Base-by-base conservation (phyloP, 2,329 filamentous ascomycete genomes). In the Zarea fungicola region DNA sequence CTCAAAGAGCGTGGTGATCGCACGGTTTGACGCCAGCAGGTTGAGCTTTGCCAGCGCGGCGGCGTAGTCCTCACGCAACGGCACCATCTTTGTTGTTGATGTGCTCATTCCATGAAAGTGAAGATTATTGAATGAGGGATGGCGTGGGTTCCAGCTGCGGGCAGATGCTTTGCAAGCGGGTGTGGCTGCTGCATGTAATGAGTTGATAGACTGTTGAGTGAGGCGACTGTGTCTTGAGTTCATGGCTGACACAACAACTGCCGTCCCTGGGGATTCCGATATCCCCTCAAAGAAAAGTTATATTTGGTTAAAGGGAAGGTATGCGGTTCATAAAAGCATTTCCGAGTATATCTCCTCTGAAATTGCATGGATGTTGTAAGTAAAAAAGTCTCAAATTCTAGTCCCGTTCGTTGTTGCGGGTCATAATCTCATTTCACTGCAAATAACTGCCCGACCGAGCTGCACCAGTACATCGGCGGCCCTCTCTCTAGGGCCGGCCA, bases 11-110 rank as follows among this genome's bases (percentile, higher is more conserved):
- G 66, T 64, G 7, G 72, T 76, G 51, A 87, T 74, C 32, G 84
- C 78, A 58, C 83, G 85, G 65, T 96, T 96, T 48, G 86, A 85
- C 60, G 92, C 86, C 47, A 96, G 76, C 42, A 81, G 80, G 57
- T 89, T 85, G 56, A 96, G 80, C 49, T 84, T 83, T 47, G 76
- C 66, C 32, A 96, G 81, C 31, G 90, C 90, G 57, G 83, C 80
- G 68, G 84, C 66, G 57, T 81, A 81, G 19, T 66, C 68, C 52
- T 67, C n/a, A n/a, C n/a, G n/a, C n/a, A n/a, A n/a, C n/a, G n/a
- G 72, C 6, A 13, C 6, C n/a, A 6, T n/a, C 4, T 28, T 19
- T 10, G 23, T 5, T 11, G 45, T 23, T 1, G 37, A 42, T 3
- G 45, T 42, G 22, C 35, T 32, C 44, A 47, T 47, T n/a, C 31